A percentile compares a stretch with the other conserved stretches of the same genome.
These are phyloP conservation scores for Fusarium protoensiforme DNA, from an alignment of 2,329 filamentous ascomycete genomes.

Conservation along the genomic window DNA sequence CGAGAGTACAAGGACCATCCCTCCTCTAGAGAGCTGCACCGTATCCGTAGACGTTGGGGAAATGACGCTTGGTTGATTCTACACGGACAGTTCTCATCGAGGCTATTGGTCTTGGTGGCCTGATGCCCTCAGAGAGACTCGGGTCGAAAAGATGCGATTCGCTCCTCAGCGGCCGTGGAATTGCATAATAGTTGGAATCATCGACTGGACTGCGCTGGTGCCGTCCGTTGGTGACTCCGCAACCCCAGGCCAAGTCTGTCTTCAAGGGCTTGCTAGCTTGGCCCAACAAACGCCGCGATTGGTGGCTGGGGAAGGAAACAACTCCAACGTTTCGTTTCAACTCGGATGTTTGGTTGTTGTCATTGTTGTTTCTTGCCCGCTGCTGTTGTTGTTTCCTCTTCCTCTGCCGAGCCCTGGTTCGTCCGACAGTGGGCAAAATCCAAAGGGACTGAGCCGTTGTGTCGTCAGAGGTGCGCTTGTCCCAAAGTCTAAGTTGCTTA, in stretches of 20 bases:
- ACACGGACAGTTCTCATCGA: constrained; percentile 32
- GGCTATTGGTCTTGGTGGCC: constrained; percentile 33
- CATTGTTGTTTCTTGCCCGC: constrained; percentile 26
- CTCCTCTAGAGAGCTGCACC: constrained; percentile 21
- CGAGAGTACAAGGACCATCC: constrained; percentile 36
- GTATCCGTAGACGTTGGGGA: constrained; percentile 32
- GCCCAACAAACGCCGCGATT: constrained; percentile 35
- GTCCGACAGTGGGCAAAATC: constrained; percentile 1
- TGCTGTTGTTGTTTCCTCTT: constrained; percentile 30
- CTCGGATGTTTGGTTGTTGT: constrained; percentile 33
- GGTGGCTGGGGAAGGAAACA: constrained; percentile 29
- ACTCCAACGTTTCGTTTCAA: constrained; percentile 43
- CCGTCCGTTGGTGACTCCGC: constrained; percentile 3
- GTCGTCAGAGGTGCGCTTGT: background rate
- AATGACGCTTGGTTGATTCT: constrained; percentile 40
- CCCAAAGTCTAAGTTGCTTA: constrained; percentile 4
- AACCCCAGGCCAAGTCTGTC: constrained; percentile 22
- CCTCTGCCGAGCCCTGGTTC: constrained; percentile 11
- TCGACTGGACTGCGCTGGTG: constrained; percentile 16
- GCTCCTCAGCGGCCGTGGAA: constrained; percentile 16
- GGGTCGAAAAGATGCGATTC: constrained; percentile 20
- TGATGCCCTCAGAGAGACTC: constrained; percentile 30
- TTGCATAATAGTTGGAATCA: constrained; percentile 26
- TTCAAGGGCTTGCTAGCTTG: constrained; percentile 28
- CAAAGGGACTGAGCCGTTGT: background rate